Percentiles rank a stretch among this genome's conserved stretches.
These are phyloP conservation scores for Allomyces arbusculus DNA, from an alignment of 192 early-diverging fungal species.

Conservation along the genomic window DNA sequence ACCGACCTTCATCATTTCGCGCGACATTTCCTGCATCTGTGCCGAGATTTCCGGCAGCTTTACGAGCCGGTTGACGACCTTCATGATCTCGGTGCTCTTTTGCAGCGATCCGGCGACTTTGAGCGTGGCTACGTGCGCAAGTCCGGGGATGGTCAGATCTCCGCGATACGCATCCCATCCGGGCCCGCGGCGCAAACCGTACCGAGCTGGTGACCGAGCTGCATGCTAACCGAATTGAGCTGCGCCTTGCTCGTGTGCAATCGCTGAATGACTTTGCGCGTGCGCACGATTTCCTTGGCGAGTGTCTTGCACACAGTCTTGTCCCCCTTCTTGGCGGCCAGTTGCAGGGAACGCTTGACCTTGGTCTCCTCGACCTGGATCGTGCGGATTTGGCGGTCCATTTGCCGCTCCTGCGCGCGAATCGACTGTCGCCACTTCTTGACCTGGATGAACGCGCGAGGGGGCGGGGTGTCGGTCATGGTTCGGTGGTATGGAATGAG, in stretches of 20 bases:
- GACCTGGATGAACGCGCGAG: conserved; percentile 33
- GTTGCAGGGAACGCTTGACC: conserved; percentile 54
- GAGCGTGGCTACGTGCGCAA: conserved; percentile 36
- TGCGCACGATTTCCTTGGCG: conserved; percentile 67
- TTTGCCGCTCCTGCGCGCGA: conserved; percentile 58
- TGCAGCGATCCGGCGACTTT: conserved; percentile 76
- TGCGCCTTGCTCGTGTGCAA: conserved; percentile 77
- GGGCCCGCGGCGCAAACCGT: conserved; percentile 3
- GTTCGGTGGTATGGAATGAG: too few relatives aligned
- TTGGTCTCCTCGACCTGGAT: conserved; percentile 75
- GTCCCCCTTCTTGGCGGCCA: conserved; percentile 77
- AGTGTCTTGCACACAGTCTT: conserved; percentile 40
- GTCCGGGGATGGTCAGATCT: neutral
- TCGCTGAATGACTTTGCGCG: conserved; percentile 55
- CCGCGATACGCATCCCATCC: neutral
- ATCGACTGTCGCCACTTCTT: conserved; percentile 78
- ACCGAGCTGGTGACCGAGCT: conserved; percentile 74
- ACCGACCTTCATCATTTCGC: conserved; percentile 85
- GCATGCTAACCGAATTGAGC: conserved; percentile 74
- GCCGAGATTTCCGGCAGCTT: conserved; percentile 64
- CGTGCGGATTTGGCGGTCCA: conserved; percentile 59
- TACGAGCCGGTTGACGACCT: conserved; percentile 66
- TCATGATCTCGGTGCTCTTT: conserved; percentile 79
- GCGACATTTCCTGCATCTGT: conserved; percentile 76
- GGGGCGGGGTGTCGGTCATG: too few relatives aligned